These are phyloP conservation scores for Solanum chacoense DNA, from an alignment of 305 asterid genomes.

Conservation along the genomic window DNA sequence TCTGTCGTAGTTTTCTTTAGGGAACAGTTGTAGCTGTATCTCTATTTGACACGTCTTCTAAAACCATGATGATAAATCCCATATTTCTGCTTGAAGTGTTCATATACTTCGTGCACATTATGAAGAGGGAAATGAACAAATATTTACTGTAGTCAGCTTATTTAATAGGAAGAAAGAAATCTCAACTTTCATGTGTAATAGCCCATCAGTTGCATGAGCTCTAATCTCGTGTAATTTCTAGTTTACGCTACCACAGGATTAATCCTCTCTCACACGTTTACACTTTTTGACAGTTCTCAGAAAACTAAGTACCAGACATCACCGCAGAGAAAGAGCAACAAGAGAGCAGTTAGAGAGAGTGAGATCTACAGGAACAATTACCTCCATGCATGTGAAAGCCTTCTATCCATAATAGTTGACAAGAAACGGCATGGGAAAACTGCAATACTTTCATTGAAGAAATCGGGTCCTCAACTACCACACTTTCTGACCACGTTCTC, in stretches of 20 bases:
- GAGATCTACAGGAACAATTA: slow-evolving; percentile 40
- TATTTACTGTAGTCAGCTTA: neutral
- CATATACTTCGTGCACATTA: neutral
- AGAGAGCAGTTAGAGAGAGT: slow-evolving; percentile 32
- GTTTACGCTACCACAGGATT: neutral
- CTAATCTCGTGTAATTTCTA: neutral
- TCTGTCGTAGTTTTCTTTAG: neutral
- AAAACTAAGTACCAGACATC: slow-evolving; percentile 40
- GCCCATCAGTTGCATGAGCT: neutral
- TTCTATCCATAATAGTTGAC: slow-evolving; percentile 60
- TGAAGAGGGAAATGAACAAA: neutral
- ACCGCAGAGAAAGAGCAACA: slow-evolving; percentile 34
- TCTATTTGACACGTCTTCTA: neutral
- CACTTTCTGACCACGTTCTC: slow-evolving; percentile 60
- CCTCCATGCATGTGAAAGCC: slow-evolving; percentile 77
- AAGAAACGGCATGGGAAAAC: slow-evolving; percentile 39
- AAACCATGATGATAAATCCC: neutral
- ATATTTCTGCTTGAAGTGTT: neutral
- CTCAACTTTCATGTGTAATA: neutral
- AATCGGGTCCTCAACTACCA: slow-evolving; percentile 65
- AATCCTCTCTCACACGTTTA: neutral
- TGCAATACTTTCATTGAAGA: slow-evolving; percentile 54
- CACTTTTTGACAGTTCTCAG: slow-evolving; percentile 27
- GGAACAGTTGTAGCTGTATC: neutral
- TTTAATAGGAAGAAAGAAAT: neutral